phyloP scores from a whole-genome alignment of 331 rosid genomes.

The Arachis monticola region DNA sequence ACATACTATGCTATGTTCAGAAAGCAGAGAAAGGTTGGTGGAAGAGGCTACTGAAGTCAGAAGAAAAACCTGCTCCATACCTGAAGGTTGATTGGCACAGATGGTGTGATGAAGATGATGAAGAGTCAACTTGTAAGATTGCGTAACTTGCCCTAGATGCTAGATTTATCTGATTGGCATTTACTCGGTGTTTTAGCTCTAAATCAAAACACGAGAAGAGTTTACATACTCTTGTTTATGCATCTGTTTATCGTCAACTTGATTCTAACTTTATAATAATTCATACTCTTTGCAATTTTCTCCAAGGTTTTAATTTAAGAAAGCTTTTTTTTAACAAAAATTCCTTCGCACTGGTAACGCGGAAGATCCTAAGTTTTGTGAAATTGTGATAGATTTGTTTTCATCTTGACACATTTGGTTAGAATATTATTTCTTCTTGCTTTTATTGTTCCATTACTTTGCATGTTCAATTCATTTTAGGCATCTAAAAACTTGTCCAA shows the following conservation, averaged over 20 bases:
- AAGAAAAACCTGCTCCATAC: slow-evolving; percentile 86
- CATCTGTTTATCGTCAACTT: not conserved
- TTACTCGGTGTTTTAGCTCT: not conserved
- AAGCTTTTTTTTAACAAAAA: not conserved
- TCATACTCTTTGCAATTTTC: slow-evolving; percentile 1
- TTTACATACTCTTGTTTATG: not conserved
- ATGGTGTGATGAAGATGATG: slow-evolving; percentile 90
- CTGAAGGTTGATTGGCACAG: slow-evolving; percentile 89
- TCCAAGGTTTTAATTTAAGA: not conserved
- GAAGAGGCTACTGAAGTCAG: slow-evolving; percentile 78
- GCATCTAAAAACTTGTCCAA: not conserved
- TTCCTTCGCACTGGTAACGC: not conserved
- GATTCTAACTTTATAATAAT: not conserved
- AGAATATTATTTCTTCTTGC: not conserved
- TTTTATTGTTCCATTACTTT: not conserved
- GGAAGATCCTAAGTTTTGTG: slow-evolving; percentile 2
- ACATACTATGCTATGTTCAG: slow-evolving; percentile 78
- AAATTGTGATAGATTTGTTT: slow-evolving; percentile 13
- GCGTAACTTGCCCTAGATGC: slow-evolving; percentile 17
- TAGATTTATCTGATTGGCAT: slow-evolving; percentile 30
- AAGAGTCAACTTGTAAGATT: slow-evolving; percentile 64
- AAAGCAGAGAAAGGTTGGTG: slow-evolving; percentile 89
- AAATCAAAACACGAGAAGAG: not conserved
- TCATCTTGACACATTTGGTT: not conserved
- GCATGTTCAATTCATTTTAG: slow-evolving; percentile 3